phyloP scores from a whole-genome alignment of 1,139 yeast genomes.

The Taphrina populina region DNA sequence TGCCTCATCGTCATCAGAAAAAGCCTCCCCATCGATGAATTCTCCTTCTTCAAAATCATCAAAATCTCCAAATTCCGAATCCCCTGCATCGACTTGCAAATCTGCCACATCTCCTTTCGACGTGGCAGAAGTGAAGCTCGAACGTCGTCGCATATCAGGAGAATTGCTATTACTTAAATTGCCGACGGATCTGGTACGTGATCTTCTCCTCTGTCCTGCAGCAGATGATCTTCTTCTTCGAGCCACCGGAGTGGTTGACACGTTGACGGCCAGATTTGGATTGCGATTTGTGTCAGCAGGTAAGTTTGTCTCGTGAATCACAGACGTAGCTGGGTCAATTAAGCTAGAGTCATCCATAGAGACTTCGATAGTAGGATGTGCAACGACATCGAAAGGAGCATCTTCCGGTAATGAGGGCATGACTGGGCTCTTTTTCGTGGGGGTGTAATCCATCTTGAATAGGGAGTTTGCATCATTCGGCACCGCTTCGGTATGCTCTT shows the following conservation, averaged over 20 bases:
- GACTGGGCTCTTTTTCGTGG: too few species aligned
- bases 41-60: constrained; percentile 35
- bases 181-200: not conserved
- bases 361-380: not conserved
- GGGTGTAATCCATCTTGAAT: too few species aligned
- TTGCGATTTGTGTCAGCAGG: too few species aligned
- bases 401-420: too few species aligned
- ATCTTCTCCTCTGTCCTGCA: constrained; percentile 6
- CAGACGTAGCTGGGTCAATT: too few species aligned
- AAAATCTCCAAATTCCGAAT: constrained; percentile 34
- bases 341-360: not conserved
- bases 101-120: constrained; percentile 15
- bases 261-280: too few species aligned
- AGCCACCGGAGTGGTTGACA: too few species aligned
- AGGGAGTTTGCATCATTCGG: too few species aligned
- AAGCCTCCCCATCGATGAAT: constrained; percentile 2
- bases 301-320: too few species aligned
- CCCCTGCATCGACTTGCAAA: constrained; percentile 27
- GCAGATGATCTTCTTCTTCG: constrained; percentile 5
- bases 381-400: not conserved
- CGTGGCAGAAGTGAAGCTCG: constrained; percentile 16
- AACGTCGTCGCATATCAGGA: constrained; percentile 5
- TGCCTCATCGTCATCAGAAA: not conserved
- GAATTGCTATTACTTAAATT: not conserved
- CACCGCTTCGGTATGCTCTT: too few species aligned